phyloP scores from a whole-genome alignment of 805 yeast species.

The Priceomyces melissophilus region DNA sequence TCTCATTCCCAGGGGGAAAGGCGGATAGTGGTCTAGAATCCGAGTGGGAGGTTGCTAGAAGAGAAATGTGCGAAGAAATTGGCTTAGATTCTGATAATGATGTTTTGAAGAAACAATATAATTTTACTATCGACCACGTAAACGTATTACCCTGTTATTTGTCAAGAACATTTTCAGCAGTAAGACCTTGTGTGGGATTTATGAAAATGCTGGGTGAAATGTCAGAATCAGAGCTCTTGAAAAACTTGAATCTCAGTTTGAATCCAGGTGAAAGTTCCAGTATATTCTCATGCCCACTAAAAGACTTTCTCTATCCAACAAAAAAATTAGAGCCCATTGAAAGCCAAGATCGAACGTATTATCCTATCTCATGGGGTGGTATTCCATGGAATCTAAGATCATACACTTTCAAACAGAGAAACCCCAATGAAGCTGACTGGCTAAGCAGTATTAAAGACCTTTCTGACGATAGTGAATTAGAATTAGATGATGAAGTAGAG shows the following conservation, averaged over 20 bases:
- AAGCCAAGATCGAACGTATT: constrained; percentile 28
- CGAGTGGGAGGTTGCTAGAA: constrained; percentile 69
- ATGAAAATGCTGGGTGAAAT: constrained; percentile 35
- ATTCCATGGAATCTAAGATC: constrained; percentile 64
- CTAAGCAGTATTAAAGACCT: constrained; percentile 53
- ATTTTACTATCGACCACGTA: constrained; percentile 58
- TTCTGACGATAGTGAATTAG: constrained; percentile 33
- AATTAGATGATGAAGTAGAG: constrained; percentile 4
- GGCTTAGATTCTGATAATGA: constrained; percentile 58
- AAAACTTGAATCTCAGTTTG: constrained; percentile 41
- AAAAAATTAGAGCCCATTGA: constrained; percentile 19
- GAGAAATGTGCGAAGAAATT: constrained; percentile 87
- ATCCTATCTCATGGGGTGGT: constrained; percentile 63
- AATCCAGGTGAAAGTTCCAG: constrained; percentile 79
- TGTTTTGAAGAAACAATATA: constrained; percentile 40
- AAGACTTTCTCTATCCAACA: constrained; percentile 48
- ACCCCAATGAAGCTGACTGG: constrained; percentile 60
- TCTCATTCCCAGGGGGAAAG: constrained; percentile 91
- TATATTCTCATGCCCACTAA: constrained; percentile 66
- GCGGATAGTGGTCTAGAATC: constrained; percentile 67
- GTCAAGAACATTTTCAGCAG: constrained; percentile 78
- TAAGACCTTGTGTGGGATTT: constrained; percentile 74
- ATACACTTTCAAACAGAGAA: constrained; percentile 55
- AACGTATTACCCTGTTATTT: constrained; percentile 72
- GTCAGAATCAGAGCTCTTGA: constrained; percentile 17